Percentiles rank a stretch among this genome's conserved stretches.
Conservation (phyloP, 129 eudicot genomes). For the Apium graveolens region DNA sequence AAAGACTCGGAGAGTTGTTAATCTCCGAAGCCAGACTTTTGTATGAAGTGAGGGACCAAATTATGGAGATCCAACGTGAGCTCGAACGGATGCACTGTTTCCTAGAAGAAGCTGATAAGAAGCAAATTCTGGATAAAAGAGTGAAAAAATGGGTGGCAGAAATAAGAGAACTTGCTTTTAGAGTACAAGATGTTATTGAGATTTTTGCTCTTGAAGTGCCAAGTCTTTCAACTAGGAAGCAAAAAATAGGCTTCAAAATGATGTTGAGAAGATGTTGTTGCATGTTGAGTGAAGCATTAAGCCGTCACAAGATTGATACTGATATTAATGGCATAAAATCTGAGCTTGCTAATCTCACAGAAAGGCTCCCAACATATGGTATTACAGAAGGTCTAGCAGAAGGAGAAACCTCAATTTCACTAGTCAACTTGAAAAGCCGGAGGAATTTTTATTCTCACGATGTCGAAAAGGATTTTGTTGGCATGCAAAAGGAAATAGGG, state of each 20-base stretch:
- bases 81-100: conserved; percentile 5
- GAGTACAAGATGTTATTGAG: background rate
- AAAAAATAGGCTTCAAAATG: background rate
- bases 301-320: background rate
- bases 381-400: background rate
- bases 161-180: conserved; percentile 1
- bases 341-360: background rate
- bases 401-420: background rate
- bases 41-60: background rate
- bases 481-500: conserved; percentile 6
- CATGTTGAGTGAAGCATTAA: background rate
- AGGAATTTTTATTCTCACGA: conserved; percentile 7
- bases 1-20: background rate
- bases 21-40: conserved; percentile 1
- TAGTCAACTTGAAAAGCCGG: background rate
- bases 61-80: background rate
- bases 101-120: conserved; percentile 6
- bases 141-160: conserved; percentile 11
- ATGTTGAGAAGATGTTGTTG: background rate
- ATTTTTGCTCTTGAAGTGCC: background rate
- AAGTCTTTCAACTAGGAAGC: background rate
- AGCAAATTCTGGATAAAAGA: background rate
- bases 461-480: conserved; percentile 7
- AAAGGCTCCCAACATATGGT: background rate
- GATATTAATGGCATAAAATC: conserved; percentile 10